Conservation (phyloP, 495 filamentous ascomycete genomes). For the Xylaria telfairii region DNA sequence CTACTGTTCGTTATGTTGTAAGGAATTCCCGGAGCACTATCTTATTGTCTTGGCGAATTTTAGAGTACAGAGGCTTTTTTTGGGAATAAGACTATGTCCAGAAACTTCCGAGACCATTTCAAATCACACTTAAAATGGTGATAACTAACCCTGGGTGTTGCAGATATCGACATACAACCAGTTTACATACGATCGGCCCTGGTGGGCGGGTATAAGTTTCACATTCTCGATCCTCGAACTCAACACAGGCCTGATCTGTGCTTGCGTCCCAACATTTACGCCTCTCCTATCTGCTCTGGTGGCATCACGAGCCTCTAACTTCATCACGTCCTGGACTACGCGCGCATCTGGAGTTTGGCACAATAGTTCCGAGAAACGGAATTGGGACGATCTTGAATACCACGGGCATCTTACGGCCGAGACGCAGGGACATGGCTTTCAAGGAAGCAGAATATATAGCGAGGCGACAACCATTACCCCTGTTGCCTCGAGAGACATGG, state of each 20-base stretch:
- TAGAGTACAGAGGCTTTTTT: neutral
- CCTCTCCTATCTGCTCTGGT: constrained; percentile 37
- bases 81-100: neutral
- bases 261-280: constrained; percentile 43
- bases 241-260: constrained; percentile 52
- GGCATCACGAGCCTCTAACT: constrained; percentile 14
- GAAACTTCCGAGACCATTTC: neutral
- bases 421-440: neutral
- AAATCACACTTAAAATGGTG: neutral
- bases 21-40: neutral
- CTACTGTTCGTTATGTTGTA: constrained; percentile 42
- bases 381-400: constrained; percentile 22
- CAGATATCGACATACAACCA: constrained; percentile 41
- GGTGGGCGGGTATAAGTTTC: constrained; percentile 43
- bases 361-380: constrained; percentile 27
- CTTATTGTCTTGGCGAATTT: neutral
- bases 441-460: neutral
- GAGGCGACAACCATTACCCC: constrained; percentile 8
- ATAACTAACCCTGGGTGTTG: neutral
- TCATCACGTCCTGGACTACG: constrained; percentile 29
- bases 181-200: constrained; percentile 40
- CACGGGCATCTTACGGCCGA: constrained; percentile 1
- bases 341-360: constrained; percentile 28
- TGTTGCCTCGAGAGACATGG: constrained; percentile 7
- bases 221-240: constrained; percentile 50